Conservation (phyloP, 768 basidiomycete genomes). For the Infundibulicybe gibba region DNA sequence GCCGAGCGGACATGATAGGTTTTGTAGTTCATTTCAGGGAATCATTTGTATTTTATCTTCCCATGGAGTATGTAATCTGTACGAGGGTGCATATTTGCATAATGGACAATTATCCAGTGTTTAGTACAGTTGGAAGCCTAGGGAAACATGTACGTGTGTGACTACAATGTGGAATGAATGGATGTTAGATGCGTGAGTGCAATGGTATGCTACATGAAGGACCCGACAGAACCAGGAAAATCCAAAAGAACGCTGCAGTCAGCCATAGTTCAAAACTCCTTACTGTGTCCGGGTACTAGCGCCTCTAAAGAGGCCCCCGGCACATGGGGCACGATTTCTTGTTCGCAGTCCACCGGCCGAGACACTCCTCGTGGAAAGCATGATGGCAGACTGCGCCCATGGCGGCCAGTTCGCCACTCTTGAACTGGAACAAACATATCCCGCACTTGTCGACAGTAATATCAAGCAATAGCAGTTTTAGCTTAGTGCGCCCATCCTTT, state of each 20-base stretch:
- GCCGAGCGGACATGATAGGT: too few species aligned
- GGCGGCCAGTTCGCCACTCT: conserved; percentile 49
- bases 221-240: neutral
- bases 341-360: conserved; percentile 56
- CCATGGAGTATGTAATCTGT: too few species aligned
- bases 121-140: too few species aligned
- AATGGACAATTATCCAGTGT: too few species aligned
- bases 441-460: conserved; percentile 65
- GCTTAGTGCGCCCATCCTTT: conserved; percentile 63
- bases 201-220: neutral
- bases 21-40: too few species aligned
- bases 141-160: neutral
- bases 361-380: conserved; percentile 64
- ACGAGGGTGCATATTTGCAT: too few species aligned
- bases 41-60: too few species aligned
- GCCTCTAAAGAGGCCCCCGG: conserved; percentile 36
- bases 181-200: neutral
- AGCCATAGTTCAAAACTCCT: neutral
- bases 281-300: conserved; percentile 18
- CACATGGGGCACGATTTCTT: conserved; percentile 67
- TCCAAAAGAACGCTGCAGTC: too few species aligned
- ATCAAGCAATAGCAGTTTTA: conserved; percentile 65
- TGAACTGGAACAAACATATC: conserved; percentile 72
- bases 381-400: conserved; percentile 60
- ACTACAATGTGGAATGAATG: neutral